Evolutionary conservation across 2,329 filamentous ascomycete genomes (phyloP), one percentile per base, ranked within the genome.

Genomic region (Fusarium algeriense): DNA sequence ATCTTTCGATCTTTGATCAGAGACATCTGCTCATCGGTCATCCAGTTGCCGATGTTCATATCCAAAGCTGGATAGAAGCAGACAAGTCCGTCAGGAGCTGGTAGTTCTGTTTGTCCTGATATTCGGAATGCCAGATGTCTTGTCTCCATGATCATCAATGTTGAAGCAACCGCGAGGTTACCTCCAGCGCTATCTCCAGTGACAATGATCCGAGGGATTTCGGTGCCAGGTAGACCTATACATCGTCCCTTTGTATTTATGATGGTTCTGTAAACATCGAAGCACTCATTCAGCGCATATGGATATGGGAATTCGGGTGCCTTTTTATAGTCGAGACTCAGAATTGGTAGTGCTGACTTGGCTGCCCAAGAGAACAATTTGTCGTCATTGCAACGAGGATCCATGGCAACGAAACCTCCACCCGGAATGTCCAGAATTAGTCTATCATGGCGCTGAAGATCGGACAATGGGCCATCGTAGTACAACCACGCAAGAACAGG

Each of bases 21-120:
- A 0, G 93, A 90, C 93, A 98, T 97, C 79, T 99, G 95, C 80
- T 98, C 95, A 75, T 98, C 95, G 1, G 93, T 95, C 95, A 99
- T 98, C 96, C 96, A 99, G 80, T 95, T 98, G 40, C 94, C 94
- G 72, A 98, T 98, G 77, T 97, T 98, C 92, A 98, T 94, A 77
- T 98, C 96, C 64, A 99, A 83, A 0, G 92, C 91, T 1, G 96
- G 96, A 76, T 99, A 99, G 64, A 97, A 90, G 52, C 97, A 86
- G 1, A 98, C 86, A 11, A 98, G 81, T 0, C 94, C 95, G 56
- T 93, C 92, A 0, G 96, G 96, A 0, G 88, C 79, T 1, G 94
- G 92, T 9, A 97, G 85, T 5, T 89, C 84, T 23, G 83, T 83
- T 69, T 90, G 64, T 3, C 73, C 66, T 15, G 76, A 67, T 41